Evolutionary conservation across 176 grass and related monocot genomes (phyloP), one percentile per base, ranked within the genome.

Genomic region (Carex kokanica): DNA sequence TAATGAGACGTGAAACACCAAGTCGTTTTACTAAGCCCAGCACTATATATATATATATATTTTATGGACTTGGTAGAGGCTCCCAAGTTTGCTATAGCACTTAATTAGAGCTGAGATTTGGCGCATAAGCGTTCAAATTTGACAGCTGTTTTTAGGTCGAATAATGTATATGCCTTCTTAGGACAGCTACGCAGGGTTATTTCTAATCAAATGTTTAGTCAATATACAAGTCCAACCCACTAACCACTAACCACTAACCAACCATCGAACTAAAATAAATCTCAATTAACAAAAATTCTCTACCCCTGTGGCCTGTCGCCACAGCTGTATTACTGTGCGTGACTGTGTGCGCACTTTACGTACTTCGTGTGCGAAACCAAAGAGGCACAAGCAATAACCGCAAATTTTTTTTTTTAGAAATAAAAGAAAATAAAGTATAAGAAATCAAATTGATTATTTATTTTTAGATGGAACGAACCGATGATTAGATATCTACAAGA

Each of bases 141-240:
- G 43, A 74, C 70, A 74, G 70, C 20, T 74, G 70, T 27, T 29
- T 74, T 75, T 27, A 54, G 47, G 21, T 75, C 52, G 45, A 74
- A 16, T 53, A 45, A 52, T 20, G 13, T 21, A 74, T 25, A 8
- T 53, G 67, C 8, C 5, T 25, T 74, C 21, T 53, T 29, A 74
- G 43, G 27, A 17, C 53, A 17, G 2, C 25, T 64, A 63, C 24
- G 15, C 8, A 64, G 13, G 0, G 13, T 32, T 66, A 29, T 34
- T 14, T 66, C 11, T 24, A 21, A 66, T 34, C 63, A 66, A 34
- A 32, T 61, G 18, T 24, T 24, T 61, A 21, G 8, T 9, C 5
- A 61, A 24, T 61, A 27, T 27, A 1, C 2, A 24, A 21, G 8
- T 61, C 59, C 4, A 74, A 52, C 70, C 20, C 40, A 70, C 66